These are phyloP conservation scores for Choiromyces venosus DNA, from an alignment of 495 filamentous ascomycete genomes.

Conservation along the genomic window DNA sequence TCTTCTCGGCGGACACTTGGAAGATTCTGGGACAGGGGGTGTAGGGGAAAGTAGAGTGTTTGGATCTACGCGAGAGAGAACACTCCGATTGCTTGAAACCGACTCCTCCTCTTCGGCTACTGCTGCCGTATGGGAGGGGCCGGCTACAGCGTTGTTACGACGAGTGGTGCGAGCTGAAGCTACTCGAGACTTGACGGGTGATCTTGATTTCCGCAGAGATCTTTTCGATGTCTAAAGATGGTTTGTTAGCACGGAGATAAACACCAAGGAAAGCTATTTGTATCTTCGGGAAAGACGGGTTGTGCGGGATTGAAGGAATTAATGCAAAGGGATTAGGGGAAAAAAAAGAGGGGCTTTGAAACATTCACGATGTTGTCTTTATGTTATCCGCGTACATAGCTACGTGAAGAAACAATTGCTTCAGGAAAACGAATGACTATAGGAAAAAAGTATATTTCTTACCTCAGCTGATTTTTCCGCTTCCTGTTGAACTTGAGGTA, in stretches of 20 bases:
- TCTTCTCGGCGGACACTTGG: neutral
- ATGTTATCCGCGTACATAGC: neutral
- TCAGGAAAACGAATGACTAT: neutral
- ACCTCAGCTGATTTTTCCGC: neutral
- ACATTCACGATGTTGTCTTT: neutral
- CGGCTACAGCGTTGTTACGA: neutral
- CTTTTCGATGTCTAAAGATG: neutral
- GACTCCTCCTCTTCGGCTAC: conserved; percentile 9
- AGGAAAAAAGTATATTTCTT: neutral
- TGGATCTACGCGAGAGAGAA: conserved; percentile 12
- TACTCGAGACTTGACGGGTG: neutral
- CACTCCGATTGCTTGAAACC: conserved; percentile 4
- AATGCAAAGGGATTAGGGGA: neutral
- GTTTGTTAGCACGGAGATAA: neutral
- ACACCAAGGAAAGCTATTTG: neutral
- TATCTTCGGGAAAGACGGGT: neutral
- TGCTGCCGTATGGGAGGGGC: neutral
- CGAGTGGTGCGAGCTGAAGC: neutral
- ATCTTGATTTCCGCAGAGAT: neutral
- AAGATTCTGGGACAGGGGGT: neutral
- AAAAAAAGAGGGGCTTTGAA: neutral
- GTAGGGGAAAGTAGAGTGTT: conserved; percentile 15
- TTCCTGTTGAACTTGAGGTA: neutral
- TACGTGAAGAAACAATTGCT: neutral
- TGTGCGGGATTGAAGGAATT: neutral